Evolutionary conservation across 2,329 filamentous ascomycete species (phyloP).

Genomic region (Fusarium musae): DNA sequence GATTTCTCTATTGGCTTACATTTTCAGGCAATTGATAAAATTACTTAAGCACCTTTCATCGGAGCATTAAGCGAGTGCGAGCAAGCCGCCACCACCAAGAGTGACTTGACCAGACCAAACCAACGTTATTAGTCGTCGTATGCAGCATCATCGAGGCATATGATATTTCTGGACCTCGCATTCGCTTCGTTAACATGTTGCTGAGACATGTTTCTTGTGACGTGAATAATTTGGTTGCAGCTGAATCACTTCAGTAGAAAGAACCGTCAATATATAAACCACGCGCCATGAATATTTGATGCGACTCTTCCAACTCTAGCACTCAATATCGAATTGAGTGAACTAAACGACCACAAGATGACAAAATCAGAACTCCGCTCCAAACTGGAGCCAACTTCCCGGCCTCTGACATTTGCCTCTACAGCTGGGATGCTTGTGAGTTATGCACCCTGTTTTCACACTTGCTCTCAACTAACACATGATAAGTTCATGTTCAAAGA

Average conservation of each 20-base stretch:
- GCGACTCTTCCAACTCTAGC: background rate
- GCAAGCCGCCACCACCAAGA: slow-evolving; percentile 8
- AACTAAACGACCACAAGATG: background rate
- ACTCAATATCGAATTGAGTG: background rate
- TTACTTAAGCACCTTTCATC: background rate
- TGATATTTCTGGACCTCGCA: slow-evolving; percentile 15
- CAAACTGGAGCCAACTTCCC: slow-evolving; percentile 38
- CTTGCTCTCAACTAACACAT: background rate
- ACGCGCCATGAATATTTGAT: background rate
- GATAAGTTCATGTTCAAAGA: slow-evolving; percentile 47
- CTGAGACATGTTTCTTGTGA: background rate
- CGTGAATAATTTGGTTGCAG: background rate
- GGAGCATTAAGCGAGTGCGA: slow-evolving; percentile 30
- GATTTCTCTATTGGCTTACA: background rate
- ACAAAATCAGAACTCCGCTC: slow-evolving; percentile 40
- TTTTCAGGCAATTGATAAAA: background rate
- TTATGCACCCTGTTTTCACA: background rate
- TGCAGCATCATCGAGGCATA: background rate
- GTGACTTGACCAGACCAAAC: background rate
- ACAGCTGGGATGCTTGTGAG: slow-evolving; percentile 36
- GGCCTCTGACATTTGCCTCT: slow-evolving; percentile 29
- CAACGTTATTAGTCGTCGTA: background rate
- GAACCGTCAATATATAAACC: background rate
- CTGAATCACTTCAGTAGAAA: background rate
- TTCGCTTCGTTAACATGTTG: slow-evolving; percentile 1